A percentile compares a stretch with the other conserved stretches of the same genome.
phyloP scores from a whole-genome alignment of 495 filamentous ascomycete species.

The Podospora appendiculata region DNA sequence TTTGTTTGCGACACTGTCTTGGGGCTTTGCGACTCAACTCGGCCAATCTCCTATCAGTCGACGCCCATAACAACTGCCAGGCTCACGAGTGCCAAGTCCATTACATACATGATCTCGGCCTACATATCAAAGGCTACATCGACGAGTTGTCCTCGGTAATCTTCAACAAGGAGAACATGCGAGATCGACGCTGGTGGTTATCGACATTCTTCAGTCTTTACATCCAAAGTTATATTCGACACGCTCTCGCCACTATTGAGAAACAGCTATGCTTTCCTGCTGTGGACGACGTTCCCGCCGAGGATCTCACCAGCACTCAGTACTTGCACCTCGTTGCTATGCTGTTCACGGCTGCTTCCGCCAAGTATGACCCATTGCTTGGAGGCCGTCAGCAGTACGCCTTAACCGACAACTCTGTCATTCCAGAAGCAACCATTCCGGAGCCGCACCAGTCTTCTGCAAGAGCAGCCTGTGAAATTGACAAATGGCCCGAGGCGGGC shows the following conservation, averaged over 20 bases:
- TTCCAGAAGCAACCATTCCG: constrained; percentile 18
- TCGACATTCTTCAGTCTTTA: constrained; percentile 29
- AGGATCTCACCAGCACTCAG: constrained; percentile 18
- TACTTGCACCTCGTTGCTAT: constrained; percentile 21
- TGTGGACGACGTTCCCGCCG: constrained; percentile 15
- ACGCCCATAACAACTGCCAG: constrained; percentile 16
- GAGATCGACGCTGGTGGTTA: constrained; percentile 25
- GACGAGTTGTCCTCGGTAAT: constrained; percentile 27
- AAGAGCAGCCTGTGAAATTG: constrained; percentile 17
- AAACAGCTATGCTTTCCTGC: constrained; percentile 18
- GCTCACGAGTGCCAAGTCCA: constrained; percentile 21
- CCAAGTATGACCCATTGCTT: constrained; percentile 23
- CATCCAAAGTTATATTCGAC: constrained; percentile 27
- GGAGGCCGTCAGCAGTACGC: constrained; percentile 20
- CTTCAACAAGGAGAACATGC: constrained; percentile 32
- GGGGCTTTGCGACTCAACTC: constrained; percentile 20
- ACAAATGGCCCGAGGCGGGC: constrained; percentile 19
- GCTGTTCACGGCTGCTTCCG: constrained; percentile 21
- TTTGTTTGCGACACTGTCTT: constrained; percentile 24
- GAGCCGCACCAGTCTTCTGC: constrained; percentile 20
- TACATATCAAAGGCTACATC: constrained; percentile 13
- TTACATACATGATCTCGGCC: constrained; percentile 19
- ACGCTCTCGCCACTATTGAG: constrained; percentile 23
- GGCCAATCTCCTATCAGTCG: constrained; percentile 8
- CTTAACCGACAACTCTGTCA: constrained; percentile 20